Percentiles rank a stretch among this genome's conserved stretches.
These are phyloP conservation scores for Komagataella pastoris DNA, from an alignment of 805 yeast genomes.

Conservation along the genomic window DNA sequence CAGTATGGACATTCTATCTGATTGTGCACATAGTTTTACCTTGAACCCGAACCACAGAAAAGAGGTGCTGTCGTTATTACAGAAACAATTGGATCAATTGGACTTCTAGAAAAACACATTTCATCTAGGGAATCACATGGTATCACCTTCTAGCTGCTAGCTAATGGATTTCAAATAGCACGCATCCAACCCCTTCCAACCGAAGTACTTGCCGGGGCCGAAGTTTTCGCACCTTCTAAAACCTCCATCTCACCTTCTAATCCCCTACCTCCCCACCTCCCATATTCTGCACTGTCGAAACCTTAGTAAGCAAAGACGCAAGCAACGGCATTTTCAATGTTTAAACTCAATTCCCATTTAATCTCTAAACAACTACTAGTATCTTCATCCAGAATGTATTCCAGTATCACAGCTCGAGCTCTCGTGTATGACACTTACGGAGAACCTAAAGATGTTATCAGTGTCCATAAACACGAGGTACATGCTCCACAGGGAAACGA, in stretches of 20 bases:
- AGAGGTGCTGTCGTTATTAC: neutral
- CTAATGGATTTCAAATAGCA: neutral
- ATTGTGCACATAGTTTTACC: neutral
- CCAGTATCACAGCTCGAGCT: constrained; percentile 37
- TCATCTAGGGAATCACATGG: neutral
- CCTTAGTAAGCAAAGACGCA: neutral
- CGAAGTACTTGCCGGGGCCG: neutral
- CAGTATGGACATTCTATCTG: neutral
- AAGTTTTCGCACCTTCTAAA: neutral
- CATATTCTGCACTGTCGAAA: neutral
- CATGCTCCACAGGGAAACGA: constrained; percentile 31
- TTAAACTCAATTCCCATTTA: neutral
- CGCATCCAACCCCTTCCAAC: neutral
- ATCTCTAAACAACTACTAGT: neutral
- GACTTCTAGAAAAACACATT: neutral
- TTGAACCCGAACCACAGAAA: neutral
- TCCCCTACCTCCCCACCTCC: neutral
- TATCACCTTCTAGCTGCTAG: neutral
- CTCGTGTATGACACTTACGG: constrained; percentile 61
- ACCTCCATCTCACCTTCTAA: neutral
- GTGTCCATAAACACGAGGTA: constrained; percentile 36
- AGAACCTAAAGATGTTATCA: constrained; percentile 41
- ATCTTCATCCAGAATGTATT: constrained; percentile 4
- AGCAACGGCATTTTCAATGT: neutral
- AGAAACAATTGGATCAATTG: neutral